These are phyloP conservation scores for Rhodomyrtus tomentosa DNA, from an alignment of 345 rosid genomes.

Conservation along the genomic window DNA sequence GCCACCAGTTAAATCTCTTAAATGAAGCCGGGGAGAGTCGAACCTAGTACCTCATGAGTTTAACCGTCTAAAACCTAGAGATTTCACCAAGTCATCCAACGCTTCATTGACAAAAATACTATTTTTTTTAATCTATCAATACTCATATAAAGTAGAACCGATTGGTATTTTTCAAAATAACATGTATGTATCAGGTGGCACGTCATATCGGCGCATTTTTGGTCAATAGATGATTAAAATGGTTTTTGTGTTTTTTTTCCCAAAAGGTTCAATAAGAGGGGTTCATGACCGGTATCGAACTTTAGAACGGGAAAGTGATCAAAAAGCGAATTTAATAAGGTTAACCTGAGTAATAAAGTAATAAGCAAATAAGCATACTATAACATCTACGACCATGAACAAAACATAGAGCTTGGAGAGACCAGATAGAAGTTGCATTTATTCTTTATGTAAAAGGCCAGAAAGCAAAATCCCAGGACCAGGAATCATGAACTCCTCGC, in stretches of 20 bases:
- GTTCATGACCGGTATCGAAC: fast-evolving
- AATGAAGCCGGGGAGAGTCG: no score
- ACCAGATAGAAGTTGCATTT: background rate
- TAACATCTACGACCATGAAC: background rate
- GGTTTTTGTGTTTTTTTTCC: background rate
- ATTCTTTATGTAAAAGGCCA: background rate
- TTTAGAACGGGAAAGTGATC: background rate
- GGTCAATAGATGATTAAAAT: background rate
- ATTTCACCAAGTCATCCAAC: no score
- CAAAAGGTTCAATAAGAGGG: background rate
- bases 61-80: no score
- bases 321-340: background rate
- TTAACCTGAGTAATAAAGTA: background rate
- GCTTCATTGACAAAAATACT: no score
- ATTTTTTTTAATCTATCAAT: background rate
- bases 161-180: background rate
- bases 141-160: background rate
- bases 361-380: background rate
- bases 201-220: background rate
- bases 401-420: background rate
- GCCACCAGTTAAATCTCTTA: no score
- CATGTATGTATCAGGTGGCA: background rate
- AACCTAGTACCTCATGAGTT: no score
- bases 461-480: background rate
- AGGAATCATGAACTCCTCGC: background rate